phyloP scores from a whole-genome alignment of 495 filamentous ascomycete genomes.

The Aspergillus carlsbadensis region DNA sequence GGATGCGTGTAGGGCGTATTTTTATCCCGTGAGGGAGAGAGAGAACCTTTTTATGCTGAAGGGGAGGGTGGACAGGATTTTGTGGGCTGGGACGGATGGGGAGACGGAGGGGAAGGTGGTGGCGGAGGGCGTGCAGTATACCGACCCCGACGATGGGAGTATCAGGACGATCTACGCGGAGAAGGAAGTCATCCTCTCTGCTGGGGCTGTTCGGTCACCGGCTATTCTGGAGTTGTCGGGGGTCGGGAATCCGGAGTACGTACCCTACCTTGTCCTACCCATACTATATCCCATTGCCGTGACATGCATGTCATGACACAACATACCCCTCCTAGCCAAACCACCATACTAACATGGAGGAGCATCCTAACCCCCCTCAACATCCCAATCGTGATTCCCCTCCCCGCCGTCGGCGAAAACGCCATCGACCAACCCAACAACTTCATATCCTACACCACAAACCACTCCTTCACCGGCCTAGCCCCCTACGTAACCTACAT shows the following conservation, averaged over 20 bases:
- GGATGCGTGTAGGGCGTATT: slow-evolving; percentile 45
- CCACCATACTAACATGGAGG: too few species aligned
- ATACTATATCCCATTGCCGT: slow-evolving; percentile 19
- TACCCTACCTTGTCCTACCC: slow-evolving; percentile 27
- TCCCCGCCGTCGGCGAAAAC: slow-evolving; percentile 48
- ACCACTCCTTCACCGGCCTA: slow-evolving; percentile 9
- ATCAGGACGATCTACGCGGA: slow-evolving; percentile 38
- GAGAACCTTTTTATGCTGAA: slow-evolving; percentile 26
- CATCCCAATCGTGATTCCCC: slow-evolving; percentile 22
- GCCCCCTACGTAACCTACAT: slow-evolving; percentile 12
- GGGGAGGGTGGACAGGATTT: slow-evolving; percentile 31
- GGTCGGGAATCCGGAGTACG: slow-evolving; percentile 40
- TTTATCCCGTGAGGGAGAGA: slow-evolving; percentile 25
- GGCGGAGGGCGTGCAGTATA: too few species aligned
- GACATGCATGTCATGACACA: slow-evolving; percentile 12
- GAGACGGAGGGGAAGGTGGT: not conserved
- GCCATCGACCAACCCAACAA: slow-evolving; percentile 43
- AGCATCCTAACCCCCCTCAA: slow-evolving; percentile 23
- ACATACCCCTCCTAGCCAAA: too few species aligned
- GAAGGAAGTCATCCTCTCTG: slow-evolving; percentile 59
- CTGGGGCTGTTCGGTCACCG: slow-evolving; percentile 57
- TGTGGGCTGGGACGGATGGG: slow-evolving; percentile 14
- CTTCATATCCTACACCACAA: not conserved
- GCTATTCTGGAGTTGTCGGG: slow-evolving; percentile 62
- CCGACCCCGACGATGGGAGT: too few species aligned